Base-by-base conservation (phyloP, 306 rosid genomes). In the Rubus parviflorus region DNA sequence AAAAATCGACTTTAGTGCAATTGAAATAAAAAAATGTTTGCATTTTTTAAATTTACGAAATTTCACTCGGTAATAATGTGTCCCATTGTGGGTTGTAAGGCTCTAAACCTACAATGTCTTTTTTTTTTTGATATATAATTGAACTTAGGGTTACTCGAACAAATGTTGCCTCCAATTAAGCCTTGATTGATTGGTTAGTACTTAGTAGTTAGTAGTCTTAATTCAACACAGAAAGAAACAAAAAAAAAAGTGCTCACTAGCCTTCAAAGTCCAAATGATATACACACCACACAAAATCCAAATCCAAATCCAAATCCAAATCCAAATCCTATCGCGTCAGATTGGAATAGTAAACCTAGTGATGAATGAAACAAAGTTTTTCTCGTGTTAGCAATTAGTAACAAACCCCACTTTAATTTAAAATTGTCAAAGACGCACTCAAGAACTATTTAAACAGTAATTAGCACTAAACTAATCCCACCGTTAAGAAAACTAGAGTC, bases 81-180 rank as follows among this genome's bases (percentile, higher is more conserved):
- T 2, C 2, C 35, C 2, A 30, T 30, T 30, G 35, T 30, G 2
- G 35, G 35, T 1, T 30, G 35, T 1, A 30, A 1, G 2, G 2
- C 35, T 30, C 35, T 30, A 30, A 30, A 1, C 35, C 35, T n/a
- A n/a, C n/a, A n/a, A n/a, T n/a, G n/a, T n/a, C 1, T 30, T 30
- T 30, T 30, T 30, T 30, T 0, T 30, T 30, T 30, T 2, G 35
- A 30, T 30, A 30, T 30, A 0, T 30, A 30, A n/a, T n/a, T n/a
- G n/a, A n/a, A 30, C 35, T 30, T 30, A 2, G 35, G 35, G 41
- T 37, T 9, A 45, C 49, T 9, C n/a, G 38, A 8, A 11, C 60
- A 5, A 37, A 25, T 20, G 20, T 48, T 6, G 57, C 80, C 84
- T 61, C 80, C 68, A 43, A 81, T 71, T 77, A 3, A 20, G 77